Conservation (phyloP, 2,329 filamentous ascomycete genomes). For the Cladosporium austrohemisphaericum region DNA sequence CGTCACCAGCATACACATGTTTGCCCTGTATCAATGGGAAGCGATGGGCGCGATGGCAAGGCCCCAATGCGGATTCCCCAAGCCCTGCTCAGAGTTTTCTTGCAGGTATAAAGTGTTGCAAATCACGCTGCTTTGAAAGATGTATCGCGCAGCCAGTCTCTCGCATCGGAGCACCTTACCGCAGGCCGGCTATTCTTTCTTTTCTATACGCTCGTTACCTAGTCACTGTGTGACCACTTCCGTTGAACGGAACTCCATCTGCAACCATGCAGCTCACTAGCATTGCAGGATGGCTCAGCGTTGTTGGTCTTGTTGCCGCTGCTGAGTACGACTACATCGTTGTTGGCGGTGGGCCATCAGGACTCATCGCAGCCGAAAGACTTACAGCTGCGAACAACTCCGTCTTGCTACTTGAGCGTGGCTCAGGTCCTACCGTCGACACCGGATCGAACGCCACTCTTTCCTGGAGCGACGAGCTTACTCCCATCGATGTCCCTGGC, state of each 20-base stretch:
- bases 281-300: slow-evolving; percentile 6
- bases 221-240: neutral
- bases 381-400: slow-evolving; percentile 62
- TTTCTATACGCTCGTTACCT: neutral
- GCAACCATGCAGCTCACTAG: slow-evolving; percentile 4
- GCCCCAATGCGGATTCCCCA: neutral
- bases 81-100: slow-evolving; percentile 1
- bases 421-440: slow-evolving; percentile 55
- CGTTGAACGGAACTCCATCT: neutral
- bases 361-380: slow-evolving; percentile 57
- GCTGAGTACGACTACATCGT: slow-evolving; percentile 55
- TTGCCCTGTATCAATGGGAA: too few species aligned
- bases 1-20: neutral
- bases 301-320: slow-evolving; percentile 7
- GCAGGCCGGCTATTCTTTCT: neutral
- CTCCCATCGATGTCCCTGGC: slow-evolving; percentile 67
- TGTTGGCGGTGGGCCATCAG: slow-evolving; percentile 58
- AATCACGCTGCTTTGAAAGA: too few species aligned
- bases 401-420: slow-evolving; percentile 56
- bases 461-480: slow-evolving; percentile 61
- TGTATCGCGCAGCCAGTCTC: too few species aligned
- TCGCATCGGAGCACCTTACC: too few species aligned
- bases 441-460: slow-evolving; percentile 61
- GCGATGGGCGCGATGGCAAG: too few species aligned
- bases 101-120: slow-evolving; percentile 2